Evolutionary conservation across 2,329 filamentous ascomycete species (phyloP), one percentile per base, ranked within the genome.

Genomic region (Cladosporium sp.): DNA sequence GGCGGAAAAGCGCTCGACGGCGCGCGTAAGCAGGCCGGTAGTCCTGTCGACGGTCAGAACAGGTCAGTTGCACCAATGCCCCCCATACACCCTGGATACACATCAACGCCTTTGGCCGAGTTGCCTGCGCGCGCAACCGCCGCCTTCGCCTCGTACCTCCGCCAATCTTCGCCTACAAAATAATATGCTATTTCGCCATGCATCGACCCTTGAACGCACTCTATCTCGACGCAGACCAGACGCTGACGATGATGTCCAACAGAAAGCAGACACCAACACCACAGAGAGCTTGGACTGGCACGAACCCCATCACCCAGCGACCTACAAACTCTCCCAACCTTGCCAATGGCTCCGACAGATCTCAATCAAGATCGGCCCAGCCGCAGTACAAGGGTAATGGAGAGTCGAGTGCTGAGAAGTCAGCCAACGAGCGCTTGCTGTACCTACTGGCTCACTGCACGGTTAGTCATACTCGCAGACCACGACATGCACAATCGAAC

Each of bases 251-350:
- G 39, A 37, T 10, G 19, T 64, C 20, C 10, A 19, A 73, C 74
- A 78, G 80, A 73, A 76, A 80, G 76, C 73, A 81, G 71, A 70
- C 76, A 28, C 64, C 78, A 48, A 37, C 60, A 32, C 61, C 57
- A 45, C 80, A 80, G 63, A 84, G 82, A 71, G 82, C 82, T 66
- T 87, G 84, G 84, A 78, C 79, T 49, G 82, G 81, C 65, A 78
- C 80, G 57, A 86, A 86, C 69, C 81, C 83, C 44, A 80, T 84
- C 68, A 83, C 81, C 19, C 81, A 85, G 64, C 80, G 81, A 64
- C 70, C 78, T 4, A 40, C 40, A 7, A 58, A 52, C 45, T 75
- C 78, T 24, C 74, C 73, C 59, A 68, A 72, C 59, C 75, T 78
- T 59, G 75, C 79, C 62, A 86, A 86, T 75, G 83, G 83, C 64